Conservation (phyloP, 441 rosid genomes). For the Eruca vesicaria region DNA sequence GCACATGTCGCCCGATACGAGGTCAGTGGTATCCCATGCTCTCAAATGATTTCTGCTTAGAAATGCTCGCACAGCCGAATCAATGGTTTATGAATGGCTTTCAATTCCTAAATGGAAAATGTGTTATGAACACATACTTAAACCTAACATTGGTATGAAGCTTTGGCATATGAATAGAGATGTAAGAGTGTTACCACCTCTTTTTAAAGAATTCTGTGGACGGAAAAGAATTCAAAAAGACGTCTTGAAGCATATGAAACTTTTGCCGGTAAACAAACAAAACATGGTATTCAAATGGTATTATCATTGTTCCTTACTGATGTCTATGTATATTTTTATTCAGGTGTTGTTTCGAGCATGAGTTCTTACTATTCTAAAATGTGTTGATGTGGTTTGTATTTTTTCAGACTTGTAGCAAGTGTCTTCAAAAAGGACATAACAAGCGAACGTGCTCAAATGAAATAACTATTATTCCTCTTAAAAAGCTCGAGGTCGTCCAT, state of each 20-base stretch:
- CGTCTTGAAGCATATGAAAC: conserved; percentile 15
- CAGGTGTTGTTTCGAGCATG: background rate
- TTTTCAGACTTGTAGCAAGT: conserved; percentile 7
- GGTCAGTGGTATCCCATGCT: background rate
- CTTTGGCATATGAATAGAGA: background rate
- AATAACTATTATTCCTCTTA: background rate
- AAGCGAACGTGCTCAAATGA: background rate
- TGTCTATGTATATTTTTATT: background rate
- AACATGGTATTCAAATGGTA: conserved; percentile 3
- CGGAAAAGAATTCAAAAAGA: background rate
- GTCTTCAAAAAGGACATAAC: background rate
- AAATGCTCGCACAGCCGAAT: background rate
- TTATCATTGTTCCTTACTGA: background rate
- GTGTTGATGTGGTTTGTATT: background rate
- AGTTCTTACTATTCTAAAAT: background rate
- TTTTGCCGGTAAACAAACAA: background rate
- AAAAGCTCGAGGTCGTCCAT: conserved; percentile 10
- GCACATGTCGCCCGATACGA: background rate
- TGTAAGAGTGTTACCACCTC: background rate
- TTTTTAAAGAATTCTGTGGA: background rate
- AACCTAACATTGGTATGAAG: background rate
- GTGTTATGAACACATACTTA: background rate
- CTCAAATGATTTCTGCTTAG: background rate
- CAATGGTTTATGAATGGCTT: background rate
- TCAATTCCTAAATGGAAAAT: conserved; percentile 9